Conservation (phyloP, 345 rosid genomes). For the Abelmoschus esculentus region DNA sequence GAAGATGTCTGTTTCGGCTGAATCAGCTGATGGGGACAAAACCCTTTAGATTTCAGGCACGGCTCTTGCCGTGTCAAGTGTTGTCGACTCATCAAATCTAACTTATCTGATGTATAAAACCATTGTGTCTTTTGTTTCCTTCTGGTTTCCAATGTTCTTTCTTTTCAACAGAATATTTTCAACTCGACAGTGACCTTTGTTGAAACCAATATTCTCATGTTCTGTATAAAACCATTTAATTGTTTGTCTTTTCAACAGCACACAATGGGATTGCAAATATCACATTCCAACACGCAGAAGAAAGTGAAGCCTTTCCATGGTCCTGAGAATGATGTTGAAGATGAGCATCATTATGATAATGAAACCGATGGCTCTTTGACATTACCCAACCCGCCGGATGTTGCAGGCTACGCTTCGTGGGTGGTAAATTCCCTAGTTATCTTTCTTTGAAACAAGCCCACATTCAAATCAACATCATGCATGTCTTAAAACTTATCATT, state of each 20-base stretch:
- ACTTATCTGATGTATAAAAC: constrained; percentile 10
- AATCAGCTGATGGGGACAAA: constrained; percentile 18
- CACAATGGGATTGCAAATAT: constrained; percentile 27
- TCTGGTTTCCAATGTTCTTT: constrained; percentile 7
- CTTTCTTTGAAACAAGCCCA: too few species aligned
- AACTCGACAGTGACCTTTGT: constrained; percentile 1
- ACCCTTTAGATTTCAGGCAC: neutral
- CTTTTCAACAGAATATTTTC: neutral
- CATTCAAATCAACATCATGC: too few species aligned
- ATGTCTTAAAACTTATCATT: too few species aligned
- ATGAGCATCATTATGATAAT: too few species aligned
- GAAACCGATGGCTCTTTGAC: neutral
- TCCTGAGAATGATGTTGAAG: neutral
- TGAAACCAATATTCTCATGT: neutral
- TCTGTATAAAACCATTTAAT: neutral
- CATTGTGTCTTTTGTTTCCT: neutral
- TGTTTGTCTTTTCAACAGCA: too few species aligned
- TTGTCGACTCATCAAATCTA: constrained; percentile 23
- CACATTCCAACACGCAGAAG: constrained; percentile 18
- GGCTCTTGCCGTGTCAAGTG: constrained; percentile 9
- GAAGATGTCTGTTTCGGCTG: constrained; percentile 16
- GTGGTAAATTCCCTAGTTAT: constrained; percentile 16
- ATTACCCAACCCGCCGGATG: constrained; percentile 5
- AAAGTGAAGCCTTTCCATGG: constrained; percentile 14
- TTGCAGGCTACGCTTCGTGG: constrained; percentile 29